Conservation (phyloP, 345 rosid species). For the Draba incana region DNA sequence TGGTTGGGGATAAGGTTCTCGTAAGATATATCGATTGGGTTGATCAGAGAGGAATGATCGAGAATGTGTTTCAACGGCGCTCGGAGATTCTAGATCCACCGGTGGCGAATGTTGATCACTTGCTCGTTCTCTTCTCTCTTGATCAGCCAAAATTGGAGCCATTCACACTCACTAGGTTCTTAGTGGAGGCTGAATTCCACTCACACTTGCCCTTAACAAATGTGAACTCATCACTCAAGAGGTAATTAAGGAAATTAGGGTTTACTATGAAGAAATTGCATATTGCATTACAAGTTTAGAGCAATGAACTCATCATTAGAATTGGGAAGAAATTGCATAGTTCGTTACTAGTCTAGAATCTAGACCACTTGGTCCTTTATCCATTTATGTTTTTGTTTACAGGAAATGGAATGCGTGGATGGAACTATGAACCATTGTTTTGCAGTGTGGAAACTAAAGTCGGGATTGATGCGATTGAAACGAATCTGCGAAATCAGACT, state of each 20-base stretch:
- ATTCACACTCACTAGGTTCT: conserved; percentile 75
- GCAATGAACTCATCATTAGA: too few relatives aligned
- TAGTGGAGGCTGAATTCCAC: conserved; percentile 90
- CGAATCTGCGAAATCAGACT: conserved; percentile 66
- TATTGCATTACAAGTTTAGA: too few relatives aligned
- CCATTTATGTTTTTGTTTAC: conserved; percentile 23
- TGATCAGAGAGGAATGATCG: conserved; percentile 80
- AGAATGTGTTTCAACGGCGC: conserved; percentile 70
- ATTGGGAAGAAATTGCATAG: background rate
- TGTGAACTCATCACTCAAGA: conserved; percentile 65
- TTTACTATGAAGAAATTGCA: too few relatives aligned
- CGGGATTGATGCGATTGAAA: conserved; percentile 69
- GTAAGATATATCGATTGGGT: conserved; percentile 93
- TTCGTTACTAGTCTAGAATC: background rate
- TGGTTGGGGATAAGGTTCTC: conserved; percentile 85
- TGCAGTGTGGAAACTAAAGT: conserved; percentile 72
- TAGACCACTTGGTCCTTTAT: background rate
- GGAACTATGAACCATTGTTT: conserved; percentile 86
- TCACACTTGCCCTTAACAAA: conserved; percentile 81
- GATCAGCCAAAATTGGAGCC: conserved; percentile 84
- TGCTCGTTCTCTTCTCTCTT: conserved; percentile 77
- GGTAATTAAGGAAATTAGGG: conserved; percentile 45
- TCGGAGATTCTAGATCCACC: conserved; percentile 79
- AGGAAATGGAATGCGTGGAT: conserved; percentile 57
- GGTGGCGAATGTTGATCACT: conserved; percentile 81